Conservation (phyloP, 495 filamentous ascomycete genomes). For the Tuber brumale region DNA sequence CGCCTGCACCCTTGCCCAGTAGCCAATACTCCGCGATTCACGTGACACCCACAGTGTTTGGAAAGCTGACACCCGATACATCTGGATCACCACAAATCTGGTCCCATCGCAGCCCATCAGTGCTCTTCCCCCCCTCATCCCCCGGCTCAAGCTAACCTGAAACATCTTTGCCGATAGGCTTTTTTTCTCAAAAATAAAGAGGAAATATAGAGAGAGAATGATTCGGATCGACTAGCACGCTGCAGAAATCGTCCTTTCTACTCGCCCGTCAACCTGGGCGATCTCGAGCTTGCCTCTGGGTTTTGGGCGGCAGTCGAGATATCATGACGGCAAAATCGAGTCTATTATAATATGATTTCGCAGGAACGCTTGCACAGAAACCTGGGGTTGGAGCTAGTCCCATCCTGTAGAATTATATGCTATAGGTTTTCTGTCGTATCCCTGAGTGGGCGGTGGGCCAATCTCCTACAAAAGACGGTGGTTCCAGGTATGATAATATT, state of each 20-base stretch:
- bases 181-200: too few relatives aligned
- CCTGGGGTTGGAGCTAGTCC: neutral
- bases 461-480: neutral
- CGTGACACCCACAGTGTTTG: too few relatives aligned
- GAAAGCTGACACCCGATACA: neutral
- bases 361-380: neutral
- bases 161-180: neutral
- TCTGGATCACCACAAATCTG: neutral
- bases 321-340: neutral
- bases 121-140: neutral
- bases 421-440: neutral
- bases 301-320: neutral
- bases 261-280: neutral
- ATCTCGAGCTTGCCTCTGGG: neutral
- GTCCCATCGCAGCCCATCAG: neutral
- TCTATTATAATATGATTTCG: too few relatives aligned
- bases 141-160: neutral
- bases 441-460: neutral
- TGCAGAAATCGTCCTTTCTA: neutral
- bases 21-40: neutral
- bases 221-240: neutral
- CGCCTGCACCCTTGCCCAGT: neutral
- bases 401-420: neutral
- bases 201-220: too few relatives aligned
- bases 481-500: neutral